Conservation (phyloP, 2,329 filamentous ascomycete species). For the Hypomyces perniciosus region DNA sequence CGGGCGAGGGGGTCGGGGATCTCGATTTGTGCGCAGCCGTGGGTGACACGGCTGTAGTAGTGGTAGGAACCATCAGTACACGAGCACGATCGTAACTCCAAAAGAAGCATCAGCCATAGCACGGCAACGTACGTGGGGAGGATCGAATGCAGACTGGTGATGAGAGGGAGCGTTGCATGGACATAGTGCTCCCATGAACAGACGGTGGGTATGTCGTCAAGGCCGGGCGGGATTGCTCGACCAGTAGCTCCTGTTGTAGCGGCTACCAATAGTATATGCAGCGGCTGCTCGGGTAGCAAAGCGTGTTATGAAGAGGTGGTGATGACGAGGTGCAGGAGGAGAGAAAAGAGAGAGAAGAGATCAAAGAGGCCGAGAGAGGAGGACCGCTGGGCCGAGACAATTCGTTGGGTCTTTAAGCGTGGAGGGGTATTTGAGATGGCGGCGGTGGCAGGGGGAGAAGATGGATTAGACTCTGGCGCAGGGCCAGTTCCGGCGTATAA, state of each 20-base stretch:
- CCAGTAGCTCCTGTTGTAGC: conserved; percentile 12
- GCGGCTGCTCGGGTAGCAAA: neutral
- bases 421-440: conserved; percentile 4
- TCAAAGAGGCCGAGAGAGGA: conserved; percentile 1
- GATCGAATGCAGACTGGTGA: conserved; percentile 54
- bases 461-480: conserved; percentile 10
- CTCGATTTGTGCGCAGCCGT: conserved; percentile 35
- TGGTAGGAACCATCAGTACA: conserved; percentile 25
- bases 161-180: conserved; percentile 57
- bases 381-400: neutral
- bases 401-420: conserved; percentile 5
- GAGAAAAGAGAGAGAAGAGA: neutral
- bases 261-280: conserved; percentile 6
- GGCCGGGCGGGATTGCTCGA: conserved; percentile 2
- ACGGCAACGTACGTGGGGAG: conserved; percentile 51
- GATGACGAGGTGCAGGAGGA: neutral
- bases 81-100: conserved; percentile 8
- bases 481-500: conserved; percentile 10
- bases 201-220: neutral
- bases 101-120: conserved; percentile 4
- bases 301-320: neutral
- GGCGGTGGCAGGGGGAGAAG: conserved; percentile 4
- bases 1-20: conserved; percentile 50
- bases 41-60: conserved; percentile 27
- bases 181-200: conserved; percentile 48